Percentiles rank a stretch among this genome's conserved stretches.
phyloP scores from a whole-genome alignment of 371 early-diverging fungal species.

The Smittium mucronatum region DNA sequence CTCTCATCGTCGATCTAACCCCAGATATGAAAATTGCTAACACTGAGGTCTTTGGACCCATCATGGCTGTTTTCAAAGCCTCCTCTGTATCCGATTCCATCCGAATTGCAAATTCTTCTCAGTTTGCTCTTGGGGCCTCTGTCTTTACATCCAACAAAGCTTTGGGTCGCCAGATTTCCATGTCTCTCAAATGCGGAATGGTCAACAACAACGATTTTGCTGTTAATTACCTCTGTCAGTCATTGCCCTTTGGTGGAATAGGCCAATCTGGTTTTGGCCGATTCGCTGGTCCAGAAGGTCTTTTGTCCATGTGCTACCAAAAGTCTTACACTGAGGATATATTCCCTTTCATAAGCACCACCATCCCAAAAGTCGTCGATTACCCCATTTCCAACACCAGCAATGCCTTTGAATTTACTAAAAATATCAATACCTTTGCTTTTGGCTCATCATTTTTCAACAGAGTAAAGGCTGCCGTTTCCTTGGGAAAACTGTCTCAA shows the following conservation, averaged over 20 bases:
- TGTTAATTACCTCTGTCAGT: slow-evolving; percentile 69
- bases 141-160: slow-evolving; percentile 58
- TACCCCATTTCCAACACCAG: slow-evolving; percentile 28
- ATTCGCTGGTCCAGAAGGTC: slow-evolving; percentile 61
- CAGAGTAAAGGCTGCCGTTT: slow-evolving; percentile 25
- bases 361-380: slow-evolving; percentile 42
- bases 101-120: slow-evolving; percentile 53
- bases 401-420: slow-evolving; percentile 29
- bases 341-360: slow-evolving; percentile 51
- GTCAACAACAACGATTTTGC: slow-evolving; percentile 77
- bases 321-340: slow-evolving; percentile 60
- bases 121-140: slow-evolving; percentile 64
- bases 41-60: slow-evolving; percentile 70
- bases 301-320: slow-evolving; percentile 55
- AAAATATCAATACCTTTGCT: slow-evolving; percentile 29
- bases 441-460: slow-evolving; percentile 25
- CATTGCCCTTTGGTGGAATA: slow-evolving; percentile 74
- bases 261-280: slow-evolving; percentile 69
- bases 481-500: slow-evolving; percentile 24
- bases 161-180: slow-evolving; percentile 47
- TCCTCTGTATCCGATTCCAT: slow-evolving; percentile 55
- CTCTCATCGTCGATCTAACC: slow-evolving; percentile 61
- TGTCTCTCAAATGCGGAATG: slow-evolving; percentile 62
- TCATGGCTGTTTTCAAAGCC: slow-evolving; percentile 68
- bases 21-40: slow-evolving; percentile 59